Conservation (phyloP, 805 yeast genomes). For the Komagataella pseudopastoris region DNA sequence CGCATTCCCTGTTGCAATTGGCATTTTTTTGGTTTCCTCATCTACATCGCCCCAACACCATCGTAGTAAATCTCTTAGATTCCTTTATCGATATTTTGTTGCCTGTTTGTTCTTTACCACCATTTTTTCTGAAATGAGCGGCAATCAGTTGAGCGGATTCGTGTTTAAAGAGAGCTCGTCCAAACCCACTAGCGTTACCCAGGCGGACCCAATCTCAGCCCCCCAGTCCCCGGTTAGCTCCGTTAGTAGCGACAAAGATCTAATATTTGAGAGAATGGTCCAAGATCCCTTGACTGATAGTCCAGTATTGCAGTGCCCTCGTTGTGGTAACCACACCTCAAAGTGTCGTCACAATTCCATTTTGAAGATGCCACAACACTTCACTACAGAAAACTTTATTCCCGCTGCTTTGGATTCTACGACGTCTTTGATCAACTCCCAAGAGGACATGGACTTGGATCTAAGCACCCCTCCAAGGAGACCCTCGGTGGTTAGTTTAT, state of each 20-base stretch:
- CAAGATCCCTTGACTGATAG: slow-evolving; percentile 33
- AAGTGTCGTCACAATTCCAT: slow-evolving; percentile 9
- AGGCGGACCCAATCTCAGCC: background rate
- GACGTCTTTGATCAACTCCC: slow-evolving; percentile 23
- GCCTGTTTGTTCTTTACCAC: background rate
- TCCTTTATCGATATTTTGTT: background rate
- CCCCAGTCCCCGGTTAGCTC: background rate
- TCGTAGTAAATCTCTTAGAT: background rate
- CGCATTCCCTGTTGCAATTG: background rate
- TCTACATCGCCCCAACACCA: background rate
- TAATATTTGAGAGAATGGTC: slow-evolving; percentile 55
- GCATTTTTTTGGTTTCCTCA: background rate
- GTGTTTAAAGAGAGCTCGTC: background rate
- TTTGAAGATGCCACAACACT: slow-evolving; percentile 21
- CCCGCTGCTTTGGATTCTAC: slow-evolving; percentile 46
- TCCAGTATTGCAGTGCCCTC: slow-evolving; percentile 4
- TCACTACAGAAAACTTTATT: slow-evolving; percentile 35
- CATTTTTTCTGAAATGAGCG: background rate
- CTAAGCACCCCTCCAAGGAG: slow-evolving; percentile 35
- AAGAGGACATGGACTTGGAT: slow-evolving; percentile 31
- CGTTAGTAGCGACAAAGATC: slow-evolving; percentile 14
- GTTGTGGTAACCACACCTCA: slow-evolving; percentile 3
- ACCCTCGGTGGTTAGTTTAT: slow-evolving; percentile 37
- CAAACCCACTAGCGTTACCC: background rate
- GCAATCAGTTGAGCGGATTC: background rate